These are phyloP conservation scores for Toxicodendron radicans DNA, from an alignment of 345 rosid species.

Conservation along the genomic window DNA sequence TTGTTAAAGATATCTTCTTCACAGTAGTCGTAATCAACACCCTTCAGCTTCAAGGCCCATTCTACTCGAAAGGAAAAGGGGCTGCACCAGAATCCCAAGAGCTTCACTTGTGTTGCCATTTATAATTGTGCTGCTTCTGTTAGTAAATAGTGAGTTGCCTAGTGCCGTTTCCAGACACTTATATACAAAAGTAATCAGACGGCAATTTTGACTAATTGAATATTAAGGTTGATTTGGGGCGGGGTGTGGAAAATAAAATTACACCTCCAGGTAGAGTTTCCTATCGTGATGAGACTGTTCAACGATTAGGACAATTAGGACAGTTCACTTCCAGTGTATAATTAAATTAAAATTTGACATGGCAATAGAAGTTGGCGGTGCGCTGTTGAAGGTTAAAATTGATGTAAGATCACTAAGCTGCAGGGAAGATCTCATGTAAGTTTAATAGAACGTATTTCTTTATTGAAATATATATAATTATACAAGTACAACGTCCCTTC, in stretches of 20 bases:
- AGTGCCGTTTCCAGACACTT: no score
- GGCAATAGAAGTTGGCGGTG: no score
- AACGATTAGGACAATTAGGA: no score
- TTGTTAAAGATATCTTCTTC: slow-evolving; percentile 19
- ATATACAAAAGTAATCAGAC: background rate
- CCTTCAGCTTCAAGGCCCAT: slow-evolving; percentile 33
- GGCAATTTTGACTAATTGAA: no score
- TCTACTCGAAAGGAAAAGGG: slow-evolving; percentile 3
- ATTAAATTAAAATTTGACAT: no score
- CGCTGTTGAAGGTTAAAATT: no score
- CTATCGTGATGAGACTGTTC: no score
- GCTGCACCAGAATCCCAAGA: slow-evolving; percentile 17
- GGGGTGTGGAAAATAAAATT: no score
- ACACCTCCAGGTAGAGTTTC: no score
- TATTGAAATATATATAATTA: slow-evolving; percentile 19
- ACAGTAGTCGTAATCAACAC: slow-evolving; percentile 14
- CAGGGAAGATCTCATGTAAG: slow-evolving; percentile 19
- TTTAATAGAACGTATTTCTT: no score
- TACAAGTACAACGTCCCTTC: background rate
- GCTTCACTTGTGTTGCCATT: slow-evolving; percentile 17
- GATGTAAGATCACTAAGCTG: background rate
- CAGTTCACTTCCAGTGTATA: no score
- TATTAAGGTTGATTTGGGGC: no score
- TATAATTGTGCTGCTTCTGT: background rate
- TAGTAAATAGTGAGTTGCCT: background rate